A percentile compares a stretch with the other conserved stretches of the same genome.
Conservation (phyloP, 352 stramenopile species). For the Pythium phragmiticola region DNA sequence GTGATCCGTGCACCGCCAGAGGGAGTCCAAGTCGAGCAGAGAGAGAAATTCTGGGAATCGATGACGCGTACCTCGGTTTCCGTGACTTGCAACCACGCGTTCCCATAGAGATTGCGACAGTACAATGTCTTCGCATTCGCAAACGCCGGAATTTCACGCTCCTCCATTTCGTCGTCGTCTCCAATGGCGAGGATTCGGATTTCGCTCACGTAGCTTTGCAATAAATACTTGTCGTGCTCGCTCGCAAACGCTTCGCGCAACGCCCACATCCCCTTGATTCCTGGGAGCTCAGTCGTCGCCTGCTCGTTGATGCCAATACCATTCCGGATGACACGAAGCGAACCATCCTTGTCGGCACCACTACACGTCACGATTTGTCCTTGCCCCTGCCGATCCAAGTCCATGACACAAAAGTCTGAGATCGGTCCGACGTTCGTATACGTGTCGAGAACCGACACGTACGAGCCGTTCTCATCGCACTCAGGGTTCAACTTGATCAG, state of each 20-base stretch:
- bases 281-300: slow-evolving; percentile 92
- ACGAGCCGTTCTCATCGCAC: slow-evolving; percentile 75
- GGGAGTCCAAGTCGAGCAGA: slow-evolving; percentile 82
- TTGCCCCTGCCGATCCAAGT: slow-evolving; percentile 93
- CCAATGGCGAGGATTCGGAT: slow-evolving; percentile 95
- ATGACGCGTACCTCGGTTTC: slow-evolving; percentile 91
- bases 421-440: slow-evolving; percentile 98
- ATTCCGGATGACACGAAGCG: slow-evolving; percentile 96
- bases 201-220: slow-evolving; percentile 96
- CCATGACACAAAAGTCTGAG: slow-evolving; percentile 98
- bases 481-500: slow-evolving; percentile 91
- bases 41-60: slow-evolving; percentile 52
- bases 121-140: slow-evolving; percentile 89
- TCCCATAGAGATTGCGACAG: slow-evolving; percentile 90
- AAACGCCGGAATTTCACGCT: slow-evolving; percentile 89
- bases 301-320: slow-evolving; percentile 98
- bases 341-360: slow-evolving; percentile 94
- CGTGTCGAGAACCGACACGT: slow-evolving; percentile 94
- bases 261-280: slow-evolving; percentile 98
- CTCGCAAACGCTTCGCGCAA: slow-evolving; percentile 85
- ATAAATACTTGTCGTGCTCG: slow-evolving; percentile 93
- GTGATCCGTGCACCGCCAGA: slow-evolving; percentile 66
- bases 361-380: slow-evolving; percentile 97
- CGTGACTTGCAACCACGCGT: slow-evolving; percentile 94
- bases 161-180: slow-evolving; percentile 89